phyloP scores from a whole-genome alignment of 169 alveolate genomes.

The Perkinsus marinus region DNA sequence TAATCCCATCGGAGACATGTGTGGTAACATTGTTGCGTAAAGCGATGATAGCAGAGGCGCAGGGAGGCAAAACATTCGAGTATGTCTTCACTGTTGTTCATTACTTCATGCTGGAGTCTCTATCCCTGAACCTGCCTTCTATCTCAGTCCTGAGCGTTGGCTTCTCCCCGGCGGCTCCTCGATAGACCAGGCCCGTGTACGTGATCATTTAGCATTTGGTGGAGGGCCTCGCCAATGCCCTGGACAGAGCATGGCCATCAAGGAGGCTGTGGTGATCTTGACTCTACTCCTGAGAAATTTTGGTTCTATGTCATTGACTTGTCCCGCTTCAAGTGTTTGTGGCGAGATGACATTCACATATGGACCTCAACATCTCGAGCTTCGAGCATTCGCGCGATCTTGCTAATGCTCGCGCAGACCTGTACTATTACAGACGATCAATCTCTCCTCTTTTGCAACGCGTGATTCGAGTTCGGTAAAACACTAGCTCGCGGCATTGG shows the following conservation, averaged over 20 bases:
- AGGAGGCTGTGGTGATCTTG: background rate
- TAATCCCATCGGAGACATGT: background rate
- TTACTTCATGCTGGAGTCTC: too few species aligned
- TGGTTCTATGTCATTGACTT: background rate
- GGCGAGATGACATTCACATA: background rate
- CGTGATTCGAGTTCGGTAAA: too few species aligned
- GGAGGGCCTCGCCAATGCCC: background rate
- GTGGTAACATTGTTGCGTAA: background rate
- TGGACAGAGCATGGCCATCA: background rate
- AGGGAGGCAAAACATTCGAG: background rate
- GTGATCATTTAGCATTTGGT: background rate
- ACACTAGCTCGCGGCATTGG: too few species aligned
- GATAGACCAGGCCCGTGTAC: background rate
- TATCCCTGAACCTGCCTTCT: too few species aligned
- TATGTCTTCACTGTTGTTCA: background rate
- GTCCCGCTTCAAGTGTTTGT: background rate
- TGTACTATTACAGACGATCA: too few species aligned
- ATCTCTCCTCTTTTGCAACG: too few species aligned
- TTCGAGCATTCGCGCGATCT: too few species aligned
- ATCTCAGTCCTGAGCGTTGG: background rate
- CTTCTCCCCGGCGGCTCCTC: background rate
- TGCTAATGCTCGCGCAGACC: too few species aligned
- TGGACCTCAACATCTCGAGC: background rate
- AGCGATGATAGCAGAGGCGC: background rate
- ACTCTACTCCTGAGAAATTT: background rate